Base-by-base conservation (phyloP, 352 stramenopile species). In the Pythium chondricola region DNA sequence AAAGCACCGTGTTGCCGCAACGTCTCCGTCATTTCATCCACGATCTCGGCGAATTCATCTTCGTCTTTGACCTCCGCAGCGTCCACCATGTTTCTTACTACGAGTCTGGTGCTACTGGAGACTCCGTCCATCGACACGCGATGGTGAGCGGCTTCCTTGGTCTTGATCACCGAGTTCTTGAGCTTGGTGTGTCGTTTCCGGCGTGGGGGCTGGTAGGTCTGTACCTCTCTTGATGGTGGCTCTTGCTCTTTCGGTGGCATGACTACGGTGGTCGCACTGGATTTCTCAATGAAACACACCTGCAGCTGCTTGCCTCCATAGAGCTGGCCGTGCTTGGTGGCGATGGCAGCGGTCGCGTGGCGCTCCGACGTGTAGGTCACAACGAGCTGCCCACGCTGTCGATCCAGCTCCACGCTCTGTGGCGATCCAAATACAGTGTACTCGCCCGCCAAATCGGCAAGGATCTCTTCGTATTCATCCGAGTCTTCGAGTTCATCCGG, bases 281-380 rank as follows among this genome's bases (percentile, higher is more conserved):
- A 13, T 25, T 35, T 10, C 8, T 33, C 14, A 25, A 26, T 18
- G 5, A 41, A 7, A 8, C 21, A 11, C 8, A 54, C 61, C 11
- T 16, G 39, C 0, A 79, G 35, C 13, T 46, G 4, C 17, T 48
- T 48, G n/a, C 73, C 68, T 4, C 73, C 70, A 49, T 80, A 84
- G 7, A 44, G 39, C 10, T 61, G 65, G 8, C 47, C 43, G 30
- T 70, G 45, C 35, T 69, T 60, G 8, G 22, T 42, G 2, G 41
- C 8, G 6, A 73, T 46, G 11, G 39, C 53, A 24, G 48, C 51
- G 2, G 30, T 7, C 4, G 65, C 69, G 10, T 52, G 35, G 0
- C 24, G 22, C 24, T 48, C 14, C 14, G 62, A 30, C 20, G 10
- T 31, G 32, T 63, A 74, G 26, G 10, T 20, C 0, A 80, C 48